Evolutionary conservation across 106 monocot genomes (phyloP).

Genomic region (Platanthera zijinensis): DNA sequence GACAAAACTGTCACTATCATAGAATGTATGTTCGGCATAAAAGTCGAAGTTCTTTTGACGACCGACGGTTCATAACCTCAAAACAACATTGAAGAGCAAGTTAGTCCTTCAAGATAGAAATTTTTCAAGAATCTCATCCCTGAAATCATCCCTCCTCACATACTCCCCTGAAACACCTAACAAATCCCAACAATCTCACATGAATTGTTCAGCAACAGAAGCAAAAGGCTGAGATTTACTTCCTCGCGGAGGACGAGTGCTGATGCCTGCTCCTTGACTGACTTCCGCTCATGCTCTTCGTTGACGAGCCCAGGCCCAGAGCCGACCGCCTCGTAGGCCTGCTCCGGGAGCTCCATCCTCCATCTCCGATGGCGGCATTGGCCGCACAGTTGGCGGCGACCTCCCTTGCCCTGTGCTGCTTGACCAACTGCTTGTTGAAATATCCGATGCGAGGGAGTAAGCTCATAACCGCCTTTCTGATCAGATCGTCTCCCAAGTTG

Average conservation of each 20-base stretch:
- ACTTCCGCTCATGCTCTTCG: not conserved
- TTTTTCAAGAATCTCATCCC: not conserved
- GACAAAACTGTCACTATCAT: too few species aligned
- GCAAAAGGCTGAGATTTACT: not conserved
- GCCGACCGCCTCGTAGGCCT: not conserved
- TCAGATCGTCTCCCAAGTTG: constrained; percentile 69
- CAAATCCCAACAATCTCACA: not conserved
- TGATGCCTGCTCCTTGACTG: not conserved
- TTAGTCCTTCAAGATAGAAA: not conserved
- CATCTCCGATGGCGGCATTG: not conserved
- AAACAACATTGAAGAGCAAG: not conserved
- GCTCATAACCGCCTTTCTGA: constrained; percentile 48
- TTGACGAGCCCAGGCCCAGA: not conserved
- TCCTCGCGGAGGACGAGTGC: not conserved
- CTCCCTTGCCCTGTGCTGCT: constrained; percentile 16
- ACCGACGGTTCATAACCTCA: too few species aligned
- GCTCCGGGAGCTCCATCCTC: not conserved
- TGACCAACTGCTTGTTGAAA: constrained; percentile 58
- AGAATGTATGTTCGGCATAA: too few species aligned
- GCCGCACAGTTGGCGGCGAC: not conserved
- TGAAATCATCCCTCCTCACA: not conserved
- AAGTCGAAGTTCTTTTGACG: too few species aligned
- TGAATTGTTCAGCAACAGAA: not conserved
- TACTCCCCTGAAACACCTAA: not conserved
- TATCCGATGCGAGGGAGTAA: constrained; percentile 49